Percentiles rank a stretch among this genome's conserved stretches.
phyloP scores from a whole-genome alignment of 1,284 basidiomycete species.

The Volvariella surrecta region DNA sequence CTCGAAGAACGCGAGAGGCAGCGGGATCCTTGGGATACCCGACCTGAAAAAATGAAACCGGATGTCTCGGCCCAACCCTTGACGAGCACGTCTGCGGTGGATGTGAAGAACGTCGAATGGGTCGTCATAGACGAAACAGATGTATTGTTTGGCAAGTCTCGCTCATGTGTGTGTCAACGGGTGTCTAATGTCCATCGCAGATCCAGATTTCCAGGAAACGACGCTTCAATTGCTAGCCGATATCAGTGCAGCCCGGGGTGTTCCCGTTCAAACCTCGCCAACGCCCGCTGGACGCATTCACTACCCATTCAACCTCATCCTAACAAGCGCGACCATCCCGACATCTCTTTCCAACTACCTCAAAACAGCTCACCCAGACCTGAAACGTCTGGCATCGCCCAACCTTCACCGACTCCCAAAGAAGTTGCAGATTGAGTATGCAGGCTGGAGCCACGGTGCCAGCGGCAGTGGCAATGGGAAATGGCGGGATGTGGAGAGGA shows the following conservation, averaged over 20 bases:
- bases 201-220: conserved; percentile 70
- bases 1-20: conserved; percentile 14
- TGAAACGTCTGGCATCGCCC: conserved; percentile 69
- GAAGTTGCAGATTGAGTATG: conserved; percentile 63
- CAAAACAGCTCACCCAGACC: conserved; percentile 46
- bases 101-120: conserved; percentile 69
- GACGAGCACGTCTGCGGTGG: conserved; percentile 41
- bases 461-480: conserved; percentile 65
- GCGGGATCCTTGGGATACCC: conserved; percentile 1
- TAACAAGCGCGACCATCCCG: conserved; percentile 86
- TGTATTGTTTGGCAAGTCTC: conserved; percentile 67
- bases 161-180: conserved; percentile 1
- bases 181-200: conserved; percentile 25
- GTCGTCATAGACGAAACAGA: conserved; percentile 86
- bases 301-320: conserved; percentile 71
- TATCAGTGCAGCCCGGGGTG: conserved; percentile 54
- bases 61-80: conserved; percentile 13
- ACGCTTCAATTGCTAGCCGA: conserved; percentile 63
- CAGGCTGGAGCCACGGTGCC: conserved; percentile 34
- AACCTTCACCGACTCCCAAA: conserved; percentile 71
- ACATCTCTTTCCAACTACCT: conserved; percentile 64
- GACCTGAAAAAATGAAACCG: neutral
- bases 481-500: conserved; percentile 67
- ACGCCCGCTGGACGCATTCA: conserved; percentile 20
- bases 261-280: conserved; percentile 11